A percentile compares a stretch with the other conserved stretches of the same genome.
Evolutionary conservation across 2,329 filamentous ascomycete species (phyloP).

Genomic region (Trichoderma arundinaceum): DNA sequence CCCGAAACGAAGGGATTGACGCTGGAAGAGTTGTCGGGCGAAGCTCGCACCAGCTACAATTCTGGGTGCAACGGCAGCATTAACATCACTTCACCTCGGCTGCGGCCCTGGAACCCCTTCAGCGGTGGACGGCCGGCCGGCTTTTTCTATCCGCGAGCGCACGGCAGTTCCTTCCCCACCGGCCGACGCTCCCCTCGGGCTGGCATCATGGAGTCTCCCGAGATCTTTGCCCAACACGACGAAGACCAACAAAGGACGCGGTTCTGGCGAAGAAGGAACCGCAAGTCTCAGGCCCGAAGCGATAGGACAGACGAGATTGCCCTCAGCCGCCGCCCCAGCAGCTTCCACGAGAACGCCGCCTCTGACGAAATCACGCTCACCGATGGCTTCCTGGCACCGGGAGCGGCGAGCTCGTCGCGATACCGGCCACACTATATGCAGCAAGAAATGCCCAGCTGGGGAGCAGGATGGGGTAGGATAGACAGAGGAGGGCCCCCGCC

Average conservation of each 20-base stretch:
- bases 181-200: slow-evolving; percentile 43
- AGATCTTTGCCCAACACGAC: slow-evolving; percentile 40
- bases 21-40: slow-evolving; percentile 72
- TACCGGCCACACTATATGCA: slow-evolving; percentile 21
- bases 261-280: slow-evolving; percentile 41
- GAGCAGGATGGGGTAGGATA: slow-evolving; percentile 43
- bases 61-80: slow-evolving; percentile 58
- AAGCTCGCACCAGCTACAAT: slow-evolving; percentile 65
- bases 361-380: slow-evolving; percentile 29
- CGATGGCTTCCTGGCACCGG: slow-evolving; percentile 19
- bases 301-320: slow-evolving; percentile 44
- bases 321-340: slow-evolving; percentile 39
- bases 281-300: slow-evolving; percentile 40
- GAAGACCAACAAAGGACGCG: slow-evolving; percentile 37
- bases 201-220: slow-evolving; percentile 54
- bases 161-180: slow-evolving; percentile 37
- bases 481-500: slow-evolving; percentile 41
- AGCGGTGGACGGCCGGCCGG: slow-evolving; percentile 58
- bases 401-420: slow-evolving; percentile 7
- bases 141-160: slow-evolving; percentile 53
- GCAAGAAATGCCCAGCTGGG: slow-evolving; percentile 39
- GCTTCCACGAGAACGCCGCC: slow-evolving; percentile 36
- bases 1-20: slow-evolving; percentile 78
- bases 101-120: slow-evolving; percentile 54
- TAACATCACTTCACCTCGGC: slow-evolving; percentile 42